Percentiles rank a stretch among this genome's conserved stretches.
Evolutionary conservation across 2,329 filamentous ascomycete genomes (phyloP).

Genomic region (Alternaria ethzedia): DNA sequence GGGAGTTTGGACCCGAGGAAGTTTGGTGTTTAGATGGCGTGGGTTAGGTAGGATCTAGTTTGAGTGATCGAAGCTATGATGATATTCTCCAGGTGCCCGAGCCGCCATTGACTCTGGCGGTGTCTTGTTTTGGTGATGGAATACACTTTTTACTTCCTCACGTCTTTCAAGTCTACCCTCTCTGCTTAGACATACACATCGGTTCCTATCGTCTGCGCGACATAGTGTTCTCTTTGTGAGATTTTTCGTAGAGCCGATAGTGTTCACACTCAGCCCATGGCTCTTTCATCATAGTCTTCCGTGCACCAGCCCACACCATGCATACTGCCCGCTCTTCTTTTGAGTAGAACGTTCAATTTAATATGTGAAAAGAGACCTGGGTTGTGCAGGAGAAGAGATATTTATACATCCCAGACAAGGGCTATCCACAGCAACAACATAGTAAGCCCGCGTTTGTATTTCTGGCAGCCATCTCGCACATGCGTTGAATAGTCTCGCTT

Average conservation of each 20-base stretch:
- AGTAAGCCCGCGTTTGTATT: too few species aligned
- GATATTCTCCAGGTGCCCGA: accelerated
- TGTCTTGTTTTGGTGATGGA: not conserved
- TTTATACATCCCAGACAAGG: not conserved
- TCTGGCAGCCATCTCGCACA: not conserved
- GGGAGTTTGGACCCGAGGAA: slow-evolving; percentile 51
- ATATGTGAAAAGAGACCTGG: not conserved
- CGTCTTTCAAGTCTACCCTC: too few species aligned
- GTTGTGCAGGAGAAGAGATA: not conserved
- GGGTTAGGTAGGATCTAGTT: too few species aligned
- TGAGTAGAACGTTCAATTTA: not conserved
- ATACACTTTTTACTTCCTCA: not conserved
- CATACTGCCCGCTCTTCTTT: not conserved
- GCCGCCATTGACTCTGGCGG: not conserved
- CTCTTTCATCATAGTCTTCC: not conserved
- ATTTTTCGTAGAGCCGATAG: not conserved
- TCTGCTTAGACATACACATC: too few species aligned
- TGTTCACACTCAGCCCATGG: not conserved
- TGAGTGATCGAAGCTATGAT: not conserved
- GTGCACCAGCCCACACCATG: not conserved
- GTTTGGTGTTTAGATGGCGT: slow-evolving; percentile 19
- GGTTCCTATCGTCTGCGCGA: too few species aligned
- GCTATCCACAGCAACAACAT: not conserved
- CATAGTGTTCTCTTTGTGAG: not conserved
- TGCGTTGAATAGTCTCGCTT: too few species aligned